A percentile compares a stretch with the other conserved stretches of the same genome.
Conservation (phyloP, 1,284 basidiomycete species). For the Thecaphora frezii region DNA sequence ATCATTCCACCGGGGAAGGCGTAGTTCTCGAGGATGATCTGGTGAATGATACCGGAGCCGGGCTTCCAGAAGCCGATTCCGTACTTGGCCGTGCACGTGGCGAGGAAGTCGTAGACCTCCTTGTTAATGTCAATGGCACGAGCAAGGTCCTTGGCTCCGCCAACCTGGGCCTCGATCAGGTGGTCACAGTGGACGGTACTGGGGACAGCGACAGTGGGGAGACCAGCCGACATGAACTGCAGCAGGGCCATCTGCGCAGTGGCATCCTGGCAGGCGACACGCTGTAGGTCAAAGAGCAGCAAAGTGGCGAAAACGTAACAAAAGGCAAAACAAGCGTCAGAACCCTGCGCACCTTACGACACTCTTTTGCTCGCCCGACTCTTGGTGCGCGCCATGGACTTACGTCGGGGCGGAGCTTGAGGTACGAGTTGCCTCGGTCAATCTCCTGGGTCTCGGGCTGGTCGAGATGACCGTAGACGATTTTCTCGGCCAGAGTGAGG, state of each 20-base stretch:
- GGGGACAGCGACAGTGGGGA: conserved; percentile 84
- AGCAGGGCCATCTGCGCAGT: conserved; percentile 99
- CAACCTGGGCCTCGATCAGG: conserved; percentile 94
- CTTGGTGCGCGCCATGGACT: too few species aligned
- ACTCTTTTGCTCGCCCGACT: too few species aligned
- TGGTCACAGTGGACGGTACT: conserved; percentile 93
- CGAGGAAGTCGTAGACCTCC: conserved; percentile 99
- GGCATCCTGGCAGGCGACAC: conserved; percentile 99
- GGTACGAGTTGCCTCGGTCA: conserved; percentile 54
- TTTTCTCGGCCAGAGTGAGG: conserved; percentile 57
- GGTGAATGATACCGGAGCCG: conserved; percentile 79
- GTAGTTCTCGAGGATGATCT: conserved; percentile 89
- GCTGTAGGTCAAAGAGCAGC: conserved; percentile 64
- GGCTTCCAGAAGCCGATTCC: conserved; percentile 99
- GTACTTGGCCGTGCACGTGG: conserved; percentile 96
- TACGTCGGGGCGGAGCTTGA: conserved; percentile 58
- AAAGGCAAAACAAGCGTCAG: too few species aligned
- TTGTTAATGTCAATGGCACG: conserved; percentile 93
- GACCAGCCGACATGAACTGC: conserved; percentile 97
- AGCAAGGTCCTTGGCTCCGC: conserved; percentile 87
- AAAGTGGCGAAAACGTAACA: not conserved
- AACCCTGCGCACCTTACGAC: too few species aligned
- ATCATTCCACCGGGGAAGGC: conserved; percentile 98
- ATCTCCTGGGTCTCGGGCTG: conserved; percentile 58
- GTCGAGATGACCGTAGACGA: conserved; percentile 59